Conservation (phyloP, 108 stramenopile species). For the Cyclotella cryptica region DNA sequence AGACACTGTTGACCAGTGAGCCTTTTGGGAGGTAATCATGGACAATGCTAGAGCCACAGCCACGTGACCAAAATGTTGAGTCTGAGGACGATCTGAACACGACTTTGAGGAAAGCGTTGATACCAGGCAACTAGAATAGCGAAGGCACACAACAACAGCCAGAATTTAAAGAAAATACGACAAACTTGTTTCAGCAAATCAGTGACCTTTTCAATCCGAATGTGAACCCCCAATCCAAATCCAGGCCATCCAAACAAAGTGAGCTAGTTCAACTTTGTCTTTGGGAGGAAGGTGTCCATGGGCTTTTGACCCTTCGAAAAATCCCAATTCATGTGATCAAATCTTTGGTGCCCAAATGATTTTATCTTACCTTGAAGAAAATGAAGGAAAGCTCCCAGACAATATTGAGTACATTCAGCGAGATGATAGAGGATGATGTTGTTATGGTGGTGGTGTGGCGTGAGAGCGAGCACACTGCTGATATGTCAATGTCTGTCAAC, state of each 20-base stretch:
- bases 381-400: constrained; percentile 37
- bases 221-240: neutral
- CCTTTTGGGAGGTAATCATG: constrained; percentile 82
- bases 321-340: constrained; percentile 80
- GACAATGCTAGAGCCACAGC: constrained; percentile 47
- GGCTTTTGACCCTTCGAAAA: constrained; percentile 77
- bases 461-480: too few species aligned
- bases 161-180: neutral
- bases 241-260: constrained; percentile 4
- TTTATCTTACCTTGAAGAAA: constrained; percentile 60
- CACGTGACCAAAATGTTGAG: neutral
- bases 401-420: constrained; percentile 40
- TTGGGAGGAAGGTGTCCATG: constrained; percentile 67
- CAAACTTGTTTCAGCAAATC: constrained; percentile 24
- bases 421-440: too few species aligned
- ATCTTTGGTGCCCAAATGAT: constrained; percentile 85
- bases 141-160: constrained; percentile 9
- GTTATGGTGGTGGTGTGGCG: too few species aligned
- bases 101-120: constrained; percentile 28
- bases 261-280: constrained; percentile 57
- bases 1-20: constrained; percentile 67
- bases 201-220: constrained; percentile 8
- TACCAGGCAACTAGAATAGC: neutral
- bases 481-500: too few species aligned
- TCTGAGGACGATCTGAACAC: constrained; percentile 39